Base-by-base conservation (phyloP, 192 early-diverging fungal species). In the Entomortierella beljakovae region DNA sequence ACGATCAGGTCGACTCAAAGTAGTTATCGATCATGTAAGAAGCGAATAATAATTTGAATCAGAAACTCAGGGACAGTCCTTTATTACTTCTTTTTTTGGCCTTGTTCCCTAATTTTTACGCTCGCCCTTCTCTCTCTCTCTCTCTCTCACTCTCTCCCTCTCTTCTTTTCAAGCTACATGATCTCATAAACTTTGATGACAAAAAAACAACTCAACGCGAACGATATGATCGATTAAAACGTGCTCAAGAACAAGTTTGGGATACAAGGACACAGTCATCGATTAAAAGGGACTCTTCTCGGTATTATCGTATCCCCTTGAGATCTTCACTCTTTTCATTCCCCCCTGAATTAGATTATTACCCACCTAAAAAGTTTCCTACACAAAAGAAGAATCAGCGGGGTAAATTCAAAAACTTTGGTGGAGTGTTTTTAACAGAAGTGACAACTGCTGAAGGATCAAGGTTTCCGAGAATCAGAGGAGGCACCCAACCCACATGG, bases 401-500 rank as follows among this genome's bases (percentile, higher is more conserved):
- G 11, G 65, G 70, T 15, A 68, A 69, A 52, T 77, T 59, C 32
- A 77, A 77, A 64, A 68, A 77, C 26, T 77, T 34, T 63, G 74
- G 74, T 18, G 74, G 74, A 6, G 74, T 77, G 22, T 77, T 77
- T 13, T 37, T 77, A 55, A 77, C 74, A 31, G 63, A 76, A 49
- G 73, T 81, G 9, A 61, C 60, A 6, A 73, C 80, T 23, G 28
- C 72, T 13, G 69, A 69, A 37, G 84, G 84, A 5, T 77, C 71
- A 37, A 60, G 29, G n/a, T 73, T 86, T n/a, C 65, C 66, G 46
- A 64, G 82, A 40, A 68, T 81, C 13, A 56, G 82, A 61, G 84
- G 84, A 25, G 82, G 71, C 15, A 61, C 66, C 1, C 84, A 85
- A 51, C 86, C 86, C 3, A 31, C 61, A 23, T 70, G 71, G 68